Percentiles rank a stretch among this genome's conserved stretches.
These are phyloP conservation scores for Cryoendolithus antarcticus DNA, from an alignment of 2,329 filamentous ascomycete genomes.

Conservation along the genomic window DNA sequence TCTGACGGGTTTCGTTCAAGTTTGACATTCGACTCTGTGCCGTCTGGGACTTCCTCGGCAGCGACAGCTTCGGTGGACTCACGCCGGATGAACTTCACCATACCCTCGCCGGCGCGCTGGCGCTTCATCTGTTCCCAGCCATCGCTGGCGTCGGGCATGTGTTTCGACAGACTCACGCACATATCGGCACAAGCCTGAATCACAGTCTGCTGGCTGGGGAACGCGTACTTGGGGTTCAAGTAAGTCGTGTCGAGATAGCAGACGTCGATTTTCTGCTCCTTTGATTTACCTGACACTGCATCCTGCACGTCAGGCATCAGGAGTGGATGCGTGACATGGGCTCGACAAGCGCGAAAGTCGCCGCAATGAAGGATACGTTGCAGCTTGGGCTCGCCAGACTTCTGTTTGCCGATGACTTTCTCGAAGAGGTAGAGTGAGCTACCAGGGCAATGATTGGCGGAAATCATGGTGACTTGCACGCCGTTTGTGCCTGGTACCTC, in stretches of 20 bases:
- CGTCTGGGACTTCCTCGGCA: slow-evolving; percentile 24
- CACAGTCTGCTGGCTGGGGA: slow-evolving; percentile 79
- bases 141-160: slow-evolving; percentile 45
- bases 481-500: slow-evolving; percentile 74
- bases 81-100: slow-evolving; percentile 49
- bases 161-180: slow-evolving; percentile 64
- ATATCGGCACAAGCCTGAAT: slow-evolving; percentile 78
- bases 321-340: slow-evolving; percentile 70
- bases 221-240: slow-evolving; percentile 87
- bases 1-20: slow-evolving; percentile 19
- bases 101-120: slow-evolving; percentile 43
- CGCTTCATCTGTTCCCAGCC: slow-evolving; percentile 45
- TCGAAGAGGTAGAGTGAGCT: slow-evolving; percentile 91
- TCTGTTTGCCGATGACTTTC: slow-evolving; percentile 53
- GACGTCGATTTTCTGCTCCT: slow-evolving; percentile 79
- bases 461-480: slow-evolving; percentile 83
- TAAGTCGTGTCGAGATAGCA: slow-evolving; percentile 98
- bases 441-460: slow-evolving; percentile 92
- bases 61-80: slow-evolving; percentile 28
- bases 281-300: slow-evolving; percentile 54
- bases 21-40: slow-evolving; percentile 24
- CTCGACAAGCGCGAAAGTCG: slow-evolving; percentile 82
- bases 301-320: slow-evolving; percentile 65
- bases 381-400: slow-evolving; percentile 38
- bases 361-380: slow-evolving; percentile 89